Conservation (phyloP, 805 yeast species). For the Candida qinlingensis region DNA sequence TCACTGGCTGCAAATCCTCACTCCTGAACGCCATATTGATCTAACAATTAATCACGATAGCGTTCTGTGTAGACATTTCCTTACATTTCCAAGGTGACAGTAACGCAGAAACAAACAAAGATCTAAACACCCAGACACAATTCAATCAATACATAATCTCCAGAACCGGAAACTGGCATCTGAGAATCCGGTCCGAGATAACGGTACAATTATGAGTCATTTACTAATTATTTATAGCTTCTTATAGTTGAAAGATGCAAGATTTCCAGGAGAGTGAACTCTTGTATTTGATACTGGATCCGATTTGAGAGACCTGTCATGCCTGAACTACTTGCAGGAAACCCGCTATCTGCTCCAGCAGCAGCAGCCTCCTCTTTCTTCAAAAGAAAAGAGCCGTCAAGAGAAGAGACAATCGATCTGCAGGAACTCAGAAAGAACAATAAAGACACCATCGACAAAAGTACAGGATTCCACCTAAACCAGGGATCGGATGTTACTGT, state of each 20-base stretch:
- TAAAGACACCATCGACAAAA: background rate
- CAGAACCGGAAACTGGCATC: too few species aligned
- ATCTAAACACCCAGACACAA: too few species aligned
- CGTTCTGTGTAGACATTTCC: background rate
- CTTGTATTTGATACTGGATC: background rate
- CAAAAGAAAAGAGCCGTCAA: background rate
- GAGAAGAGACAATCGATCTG: background rate
- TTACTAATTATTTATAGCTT: too few species aligned
- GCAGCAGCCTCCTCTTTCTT: background rate
- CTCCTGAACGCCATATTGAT: constrained; percentile 3
- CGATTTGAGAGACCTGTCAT: background rate
- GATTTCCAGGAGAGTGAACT: background rate
- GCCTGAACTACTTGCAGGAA: background rate
- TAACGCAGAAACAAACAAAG: too few species aligned
- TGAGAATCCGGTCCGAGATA: too few species aligned
- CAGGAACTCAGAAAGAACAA: background rate
- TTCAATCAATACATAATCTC: too few species aligned
- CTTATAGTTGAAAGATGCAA: too few species aligned
- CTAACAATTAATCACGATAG: background rate
- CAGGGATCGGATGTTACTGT: background rate
- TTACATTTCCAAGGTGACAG: too few species aligned
- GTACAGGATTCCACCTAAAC: background rate
- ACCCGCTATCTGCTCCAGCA: background rate
- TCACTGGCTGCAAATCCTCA: constrained; percentile 20
- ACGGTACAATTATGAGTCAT: too few species aligned